A percentile compares a stretch with the other conserved stretches of the same genome.
Evolutionary conservation across 192 early-diverging fungal genomes (phyloP).

Genomic region (Tieghemiomyces parasiticus): DNA sequence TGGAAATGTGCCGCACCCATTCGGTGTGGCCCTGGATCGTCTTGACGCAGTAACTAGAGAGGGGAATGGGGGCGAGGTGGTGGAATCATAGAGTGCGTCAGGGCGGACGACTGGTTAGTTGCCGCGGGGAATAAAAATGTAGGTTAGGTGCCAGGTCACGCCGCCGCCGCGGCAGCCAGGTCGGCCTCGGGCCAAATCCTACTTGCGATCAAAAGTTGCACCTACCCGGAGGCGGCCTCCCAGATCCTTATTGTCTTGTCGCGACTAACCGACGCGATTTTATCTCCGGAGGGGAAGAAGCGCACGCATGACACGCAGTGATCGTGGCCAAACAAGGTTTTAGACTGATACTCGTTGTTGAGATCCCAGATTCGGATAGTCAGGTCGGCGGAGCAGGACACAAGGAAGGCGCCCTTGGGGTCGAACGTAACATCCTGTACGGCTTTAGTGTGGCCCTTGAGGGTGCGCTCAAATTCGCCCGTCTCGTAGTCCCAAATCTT

Average conservation of each 20-base stretch:
- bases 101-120: too few relatives aligned
- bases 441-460: constrained; percentile 92
- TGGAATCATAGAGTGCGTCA: too few relatives aligned
- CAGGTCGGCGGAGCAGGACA: constrained; percentile 83
- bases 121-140: too few relatives aligned
- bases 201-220: too few relatives aligned
- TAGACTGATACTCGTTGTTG: constrained; percentile 48
- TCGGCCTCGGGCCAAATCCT: too few relatives aligned
- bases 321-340: constrained; percentile 84
- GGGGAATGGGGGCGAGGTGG: too few relatives aligned
- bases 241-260: constrained; percentile 87
- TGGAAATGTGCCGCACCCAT: constrained; percentile 71
- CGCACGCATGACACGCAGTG: constrained; percentile 74
- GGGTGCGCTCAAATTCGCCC: constrained; percentile 78
- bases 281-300: constrained; percentile 61
- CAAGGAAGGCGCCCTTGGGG: constrained; percentile 65
- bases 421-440: constrained; percentile 85
- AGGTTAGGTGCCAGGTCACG: too few relatives aligned
- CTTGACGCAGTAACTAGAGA: constrained; percentile 64
- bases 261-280: constrained; percentile 73
- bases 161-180: too few relatives aligned
- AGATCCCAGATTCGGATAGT: constrained; percentile 87
- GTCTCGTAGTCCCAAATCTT: constrained; percentile 92
- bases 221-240: constrained; percentile 68
- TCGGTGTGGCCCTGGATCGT: constrained; percentile 70